phyloP scores from a whole-genome alignment of 441 rosid species.

The Gossypium laxum region DNA sequence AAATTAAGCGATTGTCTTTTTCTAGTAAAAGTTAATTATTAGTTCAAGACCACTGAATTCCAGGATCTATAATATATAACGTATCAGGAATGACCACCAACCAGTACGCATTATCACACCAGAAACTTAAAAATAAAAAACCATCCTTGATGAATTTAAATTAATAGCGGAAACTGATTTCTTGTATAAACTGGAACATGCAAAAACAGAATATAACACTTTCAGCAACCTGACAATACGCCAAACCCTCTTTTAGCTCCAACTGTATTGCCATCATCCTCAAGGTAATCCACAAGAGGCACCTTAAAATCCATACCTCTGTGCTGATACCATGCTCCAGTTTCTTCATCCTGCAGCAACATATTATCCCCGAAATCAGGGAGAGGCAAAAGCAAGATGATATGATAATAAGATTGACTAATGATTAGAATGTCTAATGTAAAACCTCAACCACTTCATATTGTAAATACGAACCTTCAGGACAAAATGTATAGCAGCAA shows the following conservation, averaged over 20 bases:
- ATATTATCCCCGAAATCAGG: conserved; percentile 4
- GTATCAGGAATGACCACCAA: not conserved
- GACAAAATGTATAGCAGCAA: conserved; percentile 77
- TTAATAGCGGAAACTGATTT: not conserved
- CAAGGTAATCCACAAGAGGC: conserved; percentile 53
- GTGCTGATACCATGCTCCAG: conserved; percentile 86
- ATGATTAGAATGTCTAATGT: not conserved
- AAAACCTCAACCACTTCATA: conserved; percentile 10
- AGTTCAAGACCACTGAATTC: not conserved
- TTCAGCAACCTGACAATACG: conserved; percentile 43
- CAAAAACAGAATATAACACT: not conserved
- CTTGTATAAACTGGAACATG: not conserved
- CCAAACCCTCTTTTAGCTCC: conserved; percentile 46
- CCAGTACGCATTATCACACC: not conserved
- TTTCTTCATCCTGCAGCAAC: conserved; percentile 67
- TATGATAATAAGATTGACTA: not conserved
- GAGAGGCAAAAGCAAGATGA: not conserved
- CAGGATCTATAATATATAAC: not conserved
- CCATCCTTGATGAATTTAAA: not conserved
- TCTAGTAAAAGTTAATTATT: not conserved
- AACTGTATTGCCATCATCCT: conserved; percentile 38
- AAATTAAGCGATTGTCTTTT: not conserved
- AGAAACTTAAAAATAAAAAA: not conserved
- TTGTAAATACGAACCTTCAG: conserved; percentile 51
- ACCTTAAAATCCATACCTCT: conserved; percentile 84